Conservation (phyloP, 352 stramenopile species). For the Phytophthora litchii region DNA sequence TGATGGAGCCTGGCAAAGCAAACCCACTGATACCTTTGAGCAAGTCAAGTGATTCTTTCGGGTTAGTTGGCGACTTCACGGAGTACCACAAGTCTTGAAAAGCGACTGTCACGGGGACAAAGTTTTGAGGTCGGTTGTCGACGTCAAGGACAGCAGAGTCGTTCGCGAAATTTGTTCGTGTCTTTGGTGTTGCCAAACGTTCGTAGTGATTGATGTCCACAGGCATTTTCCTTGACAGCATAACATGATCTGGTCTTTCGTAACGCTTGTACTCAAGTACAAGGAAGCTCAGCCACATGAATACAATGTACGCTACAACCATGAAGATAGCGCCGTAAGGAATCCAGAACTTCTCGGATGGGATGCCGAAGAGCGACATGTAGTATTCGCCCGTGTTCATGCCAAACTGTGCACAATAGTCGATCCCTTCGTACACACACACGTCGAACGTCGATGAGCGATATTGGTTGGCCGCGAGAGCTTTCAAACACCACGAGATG, state of each 20-base stretch:
- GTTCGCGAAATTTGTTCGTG: neutral
- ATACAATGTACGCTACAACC: constrained; percentile 40
- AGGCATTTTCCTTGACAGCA: constrained; percentile 3
- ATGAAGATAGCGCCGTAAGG: constrained; percentile 8
- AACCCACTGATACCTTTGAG: constrained; percentile 30
- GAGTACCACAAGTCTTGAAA: constrained; percentile 49
- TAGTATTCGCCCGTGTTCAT: no score
- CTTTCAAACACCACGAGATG: no score
- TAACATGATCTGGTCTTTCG: constrained; percentile 31
- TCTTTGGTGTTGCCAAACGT: constrained; percentile 18
- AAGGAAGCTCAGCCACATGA: constrained; percentile 42
- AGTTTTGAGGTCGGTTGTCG: constrained; percentile 26
- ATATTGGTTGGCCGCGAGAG: no score
- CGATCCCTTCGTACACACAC: no score
- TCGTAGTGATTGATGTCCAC: constrained; percentile 4
- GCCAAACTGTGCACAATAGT: no score
- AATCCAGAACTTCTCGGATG: no score
- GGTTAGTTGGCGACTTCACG: constrained; percentile 36
- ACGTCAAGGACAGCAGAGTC: constrained; percentile 15
- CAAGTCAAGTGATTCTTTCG: constrained; percentile 44
- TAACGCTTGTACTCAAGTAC: constrained; percentile 31
- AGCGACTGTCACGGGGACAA: constrained; percentile 38
- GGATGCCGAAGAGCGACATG: no score
- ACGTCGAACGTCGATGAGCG: no score
- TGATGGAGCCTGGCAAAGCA: constrained; percentile 63